Conservation (phyloP, 2,329 filamentous ascomycete genomes). For the Apiospora kogelbergensis region DNA sequence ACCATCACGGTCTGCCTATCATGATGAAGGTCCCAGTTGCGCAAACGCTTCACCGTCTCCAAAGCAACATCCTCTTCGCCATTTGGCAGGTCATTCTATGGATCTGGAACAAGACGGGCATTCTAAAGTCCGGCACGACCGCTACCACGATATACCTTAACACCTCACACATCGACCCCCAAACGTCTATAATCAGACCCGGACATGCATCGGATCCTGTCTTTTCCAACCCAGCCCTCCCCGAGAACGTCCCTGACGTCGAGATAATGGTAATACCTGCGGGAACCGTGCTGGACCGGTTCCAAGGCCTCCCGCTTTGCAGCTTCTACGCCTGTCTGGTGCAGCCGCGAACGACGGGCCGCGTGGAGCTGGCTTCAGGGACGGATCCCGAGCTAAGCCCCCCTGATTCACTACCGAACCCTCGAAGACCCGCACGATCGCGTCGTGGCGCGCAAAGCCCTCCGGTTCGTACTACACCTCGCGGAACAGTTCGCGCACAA, state of each 20-base stretch:
- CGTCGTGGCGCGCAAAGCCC: conserved; percentile 22
- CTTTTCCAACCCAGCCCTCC: conserved; percentile 16
- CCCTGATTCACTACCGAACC: conserved; percentile 32
- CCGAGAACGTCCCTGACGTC: conserved; percentile 29
- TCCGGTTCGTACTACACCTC: conserved; percentile 32
- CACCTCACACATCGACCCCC: conserved; percentile 10
- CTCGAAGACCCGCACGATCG: conserved; percentile 31
- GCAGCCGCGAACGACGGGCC: conserved; percentile 31
- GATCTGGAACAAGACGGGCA: conserved; percentile 11
- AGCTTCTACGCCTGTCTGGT: conserved; percentile 28
- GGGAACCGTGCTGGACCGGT: conserved; percentile 26
- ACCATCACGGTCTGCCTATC: conserved; percentile 15
- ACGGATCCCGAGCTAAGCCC: conserved; percentile 34
- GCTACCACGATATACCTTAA: conserved; percentile 13
- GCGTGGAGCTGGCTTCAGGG: conserved; percentile 31
- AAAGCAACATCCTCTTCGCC: conserved; percentile 8
- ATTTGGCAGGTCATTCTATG: conserved; percentile 15
- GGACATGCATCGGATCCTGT: background rate
- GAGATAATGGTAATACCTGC: conserved; percentile 41
- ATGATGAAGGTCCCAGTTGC: conserved; percentile 13
- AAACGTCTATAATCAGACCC: background rate
- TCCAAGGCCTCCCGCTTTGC: conserved; percentile 23
- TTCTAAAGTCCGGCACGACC: conserved; percentile 13
- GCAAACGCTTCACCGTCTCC: conserved; percentile 12
- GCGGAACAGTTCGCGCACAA: conserved; percentile 26